Evolutionary conservation across 2,329 filamentous ascomycete genomes (phyloP).

Genomic region (Biscogniauxia sp.): DNA sequence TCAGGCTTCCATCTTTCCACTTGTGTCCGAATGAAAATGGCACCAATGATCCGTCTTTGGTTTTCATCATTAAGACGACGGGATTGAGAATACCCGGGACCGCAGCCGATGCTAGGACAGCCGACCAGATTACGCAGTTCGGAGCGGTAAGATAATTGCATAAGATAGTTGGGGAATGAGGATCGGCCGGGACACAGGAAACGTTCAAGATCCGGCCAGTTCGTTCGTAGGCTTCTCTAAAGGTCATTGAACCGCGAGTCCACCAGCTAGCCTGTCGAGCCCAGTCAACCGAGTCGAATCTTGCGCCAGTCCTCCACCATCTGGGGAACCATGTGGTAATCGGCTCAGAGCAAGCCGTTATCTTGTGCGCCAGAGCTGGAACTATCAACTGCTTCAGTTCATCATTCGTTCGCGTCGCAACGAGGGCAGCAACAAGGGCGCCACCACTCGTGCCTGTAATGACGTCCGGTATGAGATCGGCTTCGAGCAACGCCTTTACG

Average conservation of each 20-base stretch:
- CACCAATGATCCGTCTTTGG: conserved; percentile 68
- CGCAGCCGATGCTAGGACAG: conserved; percentile 89
- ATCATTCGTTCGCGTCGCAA: conserved; percentile 87
- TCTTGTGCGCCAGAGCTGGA: conserved; percentile 79
- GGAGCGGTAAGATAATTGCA: conserved; percentile 94
- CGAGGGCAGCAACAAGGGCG: conserved; percentile 80
- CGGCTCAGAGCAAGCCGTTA: conserved; percentile 80
- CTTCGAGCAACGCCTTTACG: conserved; percentile 83
- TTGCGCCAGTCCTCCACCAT: conserved; percentile 90
- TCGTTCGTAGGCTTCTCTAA: conserved; percentile 88
- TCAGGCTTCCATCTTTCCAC: conserved; percentile 95
- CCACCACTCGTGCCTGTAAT: conserved; percentile 96
- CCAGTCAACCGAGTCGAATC: conserved; percentile 94
- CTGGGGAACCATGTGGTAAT: conserved; percentile 73
- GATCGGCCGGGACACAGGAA: conserved; percentile 91
- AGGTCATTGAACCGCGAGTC: conserved; percentile 86
- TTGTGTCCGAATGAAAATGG: conserved; percentile 98
- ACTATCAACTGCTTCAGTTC: conserved; percentile 84
- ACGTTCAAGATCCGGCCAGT: conserved; percentile 95
- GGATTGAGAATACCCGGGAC: conserved; percentile 96
- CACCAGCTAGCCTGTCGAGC: conserved; percentile 85
- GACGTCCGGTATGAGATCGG: conserved; percentile 81
- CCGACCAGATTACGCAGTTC: conserved; percentile 98
- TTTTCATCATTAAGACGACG: conserved; percentile 90
- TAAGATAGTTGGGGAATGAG: conserved; percentile 86